Conservation (phyloP, 768 basidiomycete genomes). For the Strobilomyces dryophilus region DNA sequence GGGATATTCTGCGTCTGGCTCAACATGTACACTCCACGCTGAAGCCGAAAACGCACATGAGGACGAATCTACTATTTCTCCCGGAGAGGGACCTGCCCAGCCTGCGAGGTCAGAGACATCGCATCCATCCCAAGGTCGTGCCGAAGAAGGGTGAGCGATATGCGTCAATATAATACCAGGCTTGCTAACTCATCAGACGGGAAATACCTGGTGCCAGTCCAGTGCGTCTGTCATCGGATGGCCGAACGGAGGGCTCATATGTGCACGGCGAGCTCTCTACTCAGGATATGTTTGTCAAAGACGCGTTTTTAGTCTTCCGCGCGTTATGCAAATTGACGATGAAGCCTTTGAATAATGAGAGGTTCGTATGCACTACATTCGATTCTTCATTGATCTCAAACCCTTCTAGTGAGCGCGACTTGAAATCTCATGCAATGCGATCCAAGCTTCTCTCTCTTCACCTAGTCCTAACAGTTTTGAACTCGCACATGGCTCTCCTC, state of each 20-base stretch:
- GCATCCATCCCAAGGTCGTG: background rate
- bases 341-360: conserved; percentile 93
- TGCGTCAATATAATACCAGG: background rate
- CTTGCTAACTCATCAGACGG: conserved; percentile 4
- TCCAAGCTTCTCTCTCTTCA: conserved; percentile 94
- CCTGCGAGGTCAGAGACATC: background rate
- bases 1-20: background rate
- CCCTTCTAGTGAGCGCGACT: conserved; percentile 77
- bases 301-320: conserved; percentile 96
- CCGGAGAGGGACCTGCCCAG: conserved; percentile 1
- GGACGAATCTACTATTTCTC: background rate
- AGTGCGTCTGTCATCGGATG: conserved; percentile 18
- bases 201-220: conserved; percentile 23
- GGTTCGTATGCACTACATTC: conserved; percentile 43
- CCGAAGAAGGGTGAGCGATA: conserved; percentile 22
- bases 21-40: background rate
- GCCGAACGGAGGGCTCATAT: conserved; percentile 17
- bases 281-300: conserved; percentile 93
- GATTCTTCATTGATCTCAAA: conserved; percentile 12
- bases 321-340: conserved; percentile 97
- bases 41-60: conserved; percentile 3
- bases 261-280: conserved; percentile 50
- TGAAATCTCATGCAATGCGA: conserved; percentile 95
- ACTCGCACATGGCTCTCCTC: conserved; percentile 87
- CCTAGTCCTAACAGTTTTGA: conserved; percentile 86